These are phyloP conservation scores for Tylopilus sp. DNA, from an alignment of 1,284 basidiomycete genomes.

Conservation along the genomic window DNA sequence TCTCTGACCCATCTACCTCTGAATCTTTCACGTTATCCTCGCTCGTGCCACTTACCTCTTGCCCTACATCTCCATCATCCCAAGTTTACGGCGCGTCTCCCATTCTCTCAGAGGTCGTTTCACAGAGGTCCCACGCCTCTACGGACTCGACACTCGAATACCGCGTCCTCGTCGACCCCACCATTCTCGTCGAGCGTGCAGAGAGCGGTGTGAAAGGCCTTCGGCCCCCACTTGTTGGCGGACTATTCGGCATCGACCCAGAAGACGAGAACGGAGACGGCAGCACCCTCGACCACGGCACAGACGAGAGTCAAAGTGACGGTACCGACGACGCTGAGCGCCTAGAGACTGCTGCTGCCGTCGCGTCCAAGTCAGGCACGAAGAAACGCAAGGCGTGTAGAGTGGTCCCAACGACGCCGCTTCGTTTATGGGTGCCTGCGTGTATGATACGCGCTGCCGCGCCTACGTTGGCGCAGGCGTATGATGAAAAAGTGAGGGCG, in stretches of 20 bases:
- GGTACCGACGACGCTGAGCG: constrained; percentile 32
- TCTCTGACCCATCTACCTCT: constrained; percentile 5
- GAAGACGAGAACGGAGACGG: constrained; percentile 39
- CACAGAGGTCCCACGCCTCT: constrained; percentile 50
- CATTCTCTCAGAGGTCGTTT: constrained; percentile 45
- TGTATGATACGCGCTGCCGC: constrained; percentile 65
- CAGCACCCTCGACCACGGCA: constrained; percentile 31
- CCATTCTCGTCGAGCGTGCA: constrained; percentile 56
- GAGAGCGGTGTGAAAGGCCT: constrained; percentile 60
- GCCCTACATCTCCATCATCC: neutral
- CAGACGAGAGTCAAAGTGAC: constrained; percentile 37
- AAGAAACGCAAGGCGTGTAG: constrained; percentile 38
- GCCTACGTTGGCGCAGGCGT: constrained; percentile 57
- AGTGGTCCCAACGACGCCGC: constrained; percentile 42
- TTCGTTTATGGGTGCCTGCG: constrained; percentile 73
- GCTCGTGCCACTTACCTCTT: constrained; percentile 15
- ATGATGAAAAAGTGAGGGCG: constrained; percentile 47
- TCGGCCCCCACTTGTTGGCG: constrained; percentile 47
- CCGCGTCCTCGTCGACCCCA: constrained; percentile 65
- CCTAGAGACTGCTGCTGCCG: constrained; percentile 41
- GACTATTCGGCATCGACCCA: constrained; percentile 43
- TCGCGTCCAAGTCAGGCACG: constrained; percentile 32
- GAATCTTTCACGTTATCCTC: constrained; percentile 21
- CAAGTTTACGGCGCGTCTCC: constrained; percentile 14
- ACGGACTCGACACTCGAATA: constrained; percentile 70